Evolutionary conservation across 306 rosid genomes (phyloP).

Genomic region (Begonia peltatifolia): DNA sequence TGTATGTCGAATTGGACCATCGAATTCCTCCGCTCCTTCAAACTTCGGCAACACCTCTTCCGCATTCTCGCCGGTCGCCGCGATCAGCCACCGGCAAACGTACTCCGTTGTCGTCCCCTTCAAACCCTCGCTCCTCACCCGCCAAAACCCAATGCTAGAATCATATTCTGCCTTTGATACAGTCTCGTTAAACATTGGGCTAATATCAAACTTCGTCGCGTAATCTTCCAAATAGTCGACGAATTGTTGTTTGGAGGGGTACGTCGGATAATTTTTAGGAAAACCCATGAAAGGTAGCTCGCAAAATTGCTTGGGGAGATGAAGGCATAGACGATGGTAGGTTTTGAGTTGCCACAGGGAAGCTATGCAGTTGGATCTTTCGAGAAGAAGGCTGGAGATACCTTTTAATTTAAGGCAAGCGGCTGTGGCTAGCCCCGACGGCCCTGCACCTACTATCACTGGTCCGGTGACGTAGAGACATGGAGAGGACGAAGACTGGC

Average conservation of each 20-base stretch:
- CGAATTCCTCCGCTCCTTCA: slow-evolving; percentile 34
- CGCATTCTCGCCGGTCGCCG: slow-evolving; percentile 70
- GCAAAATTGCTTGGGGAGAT: slow-evolving; percentile 57
- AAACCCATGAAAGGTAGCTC: slow-evolving; percentile 45
- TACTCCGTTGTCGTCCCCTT: slow-evolving; percentile 16
- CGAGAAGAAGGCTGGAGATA: slow-evolving; percentile 22
- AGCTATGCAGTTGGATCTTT: slow-evolving; percentile 61
- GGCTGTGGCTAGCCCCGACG: slow-evolving; percentile 57
- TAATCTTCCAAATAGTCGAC: slow-evolving; percentile 29
- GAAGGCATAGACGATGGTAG: slow-evolving; percentile 46
- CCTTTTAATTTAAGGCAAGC: slow-evolving; percentile 30
- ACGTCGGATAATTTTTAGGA: slow-evolving; percentile 36
- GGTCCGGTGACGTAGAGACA: slow-evolving; percentile 23
- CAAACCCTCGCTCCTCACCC: slow-evolving; percentile 11
- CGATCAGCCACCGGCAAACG: slow-evolving; percentile 42
- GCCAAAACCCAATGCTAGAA: slow-evolving; percentile 25
- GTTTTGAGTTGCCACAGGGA: slow-evolving; percentile 60
- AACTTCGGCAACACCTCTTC: slow-evolving; percentile 49
- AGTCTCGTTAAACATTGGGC: slow-evolving; percentile 41
- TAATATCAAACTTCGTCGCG: slow-evolving; percentile 20
- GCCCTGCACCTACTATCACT: slow-evolving; percentile 65
- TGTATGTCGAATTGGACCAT: slow-evolving; percentile 28
- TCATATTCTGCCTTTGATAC: slow-evolving; percentile 39
- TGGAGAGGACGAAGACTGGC: not conserved
- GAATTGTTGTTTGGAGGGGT: slow-evolving; percentile 58